phyloP scores from a whole-genome alignment of 257 asterid species.

The Salvia splendens region DNA sequence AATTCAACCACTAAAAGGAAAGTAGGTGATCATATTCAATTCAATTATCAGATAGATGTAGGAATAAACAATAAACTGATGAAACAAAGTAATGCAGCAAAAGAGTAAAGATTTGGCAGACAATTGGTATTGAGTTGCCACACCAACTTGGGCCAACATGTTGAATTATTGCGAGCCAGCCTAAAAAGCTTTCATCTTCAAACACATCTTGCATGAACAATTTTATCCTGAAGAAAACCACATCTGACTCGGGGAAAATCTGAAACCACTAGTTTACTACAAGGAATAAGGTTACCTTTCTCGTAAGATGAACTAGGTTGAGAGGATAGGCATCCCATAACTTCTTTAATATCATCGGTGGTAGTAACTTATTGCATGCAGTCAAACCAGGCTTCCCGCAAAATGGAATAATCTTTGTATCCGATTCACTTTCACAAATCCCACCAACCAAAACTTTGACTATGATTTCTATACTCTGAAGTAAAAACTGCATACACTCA shows the following conservation, averaged over 20 bases:
- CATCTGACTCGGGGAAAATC: neutral
- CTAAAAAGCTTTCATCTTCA: neutral
- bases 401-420: slow-evolving; percentile 34
- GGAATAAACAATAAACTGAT: slow-evolving; percentile 24
- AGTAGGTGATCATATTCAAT: slow-evolving; percentile 6
- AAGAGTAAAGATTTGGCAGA: slow-evolving; percentile 4
- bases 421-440: slow-evolving; percentile 36
- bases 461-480: slow-evolving; percentile 70
- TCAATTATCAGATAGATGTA: slow-evolving; percentile 17
- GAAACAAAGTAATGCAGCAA: neutral
- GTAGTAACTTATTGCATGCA: slow-evolving; percentile 39
- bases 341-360: slow-evolving; percentile 56
- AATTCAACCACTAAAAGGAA: slow-evolving; percentile 9
- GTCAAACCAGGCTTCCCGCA: slow-evolving; percentile 34
- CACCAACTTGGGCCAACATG: slow-evolving; percentile 12
- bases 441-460: slow-evolving; percentile 50
- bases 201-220: slow-evolving; percentile 17
- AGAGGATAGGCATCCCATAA: slow-evolving; percentile 86
- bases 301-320: slow-evolving; percentile 45
- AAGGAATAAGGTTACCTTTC: slow-evolving; percentile 51
- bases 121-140: neutral
- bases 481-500: slow-evolving; percentile 74
- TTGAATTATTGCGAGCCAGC: neutral
- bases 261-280: slow-evolving; percentile 13
- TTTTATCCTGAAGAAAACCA: slow-evolving; percentile 17